phyloP scores from a whole-genome alignment of 192 early-diverging fungal species.

The Entomortierella chlamydospora region DNA sequence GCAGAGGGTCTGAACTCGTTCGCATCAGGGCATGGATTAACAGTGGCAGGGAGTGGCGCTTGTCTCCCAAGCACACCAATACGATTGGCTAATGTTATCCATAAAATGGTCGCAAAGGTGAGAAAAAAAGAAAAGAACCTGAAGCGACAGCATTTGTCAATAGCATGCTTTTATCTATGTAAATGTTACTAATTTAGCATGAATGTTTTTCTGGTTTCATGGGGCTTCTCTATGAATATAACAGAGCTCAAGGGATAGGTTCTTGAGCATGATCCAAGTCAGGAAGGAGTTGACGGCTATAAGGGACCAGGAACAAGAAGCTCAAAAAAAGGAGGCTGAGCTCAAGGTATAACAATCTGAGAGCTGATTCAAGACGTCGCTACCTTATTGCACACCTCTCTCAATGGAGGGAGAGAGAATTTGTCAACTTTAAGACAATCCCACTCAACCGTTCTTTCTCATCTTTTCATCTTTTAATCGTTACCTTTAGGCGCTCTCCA shows the following conservation, averaged over 20 bases:
- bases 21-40: constrained; percentile 4
- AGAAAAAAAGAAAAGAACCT: constrained; percentile 8
- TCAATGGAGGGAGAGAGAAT: too few species aligned
- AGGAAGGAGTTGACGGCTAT: constrained; percentile 35
- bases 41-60: neutral
- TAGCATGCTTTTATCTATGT: neutral
- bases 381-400: too few species aligned
- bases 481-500: neutral
- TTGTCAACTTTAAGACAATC: too few species aligned
- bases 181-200: too few species aligned
- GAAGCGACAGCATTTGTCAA: neutral
- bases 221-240: neutral
- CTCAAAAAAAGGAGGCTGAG: constrained; percentile 32
- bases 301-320: constrained; percentile 43
- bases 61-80: constrained; percentile 4
- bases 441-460: neutral
- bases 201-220: neutral
- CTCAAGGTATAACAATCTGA: constrained; percentile 19
- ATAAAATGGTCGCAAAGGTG: constrained; percentile 46
- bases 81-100: constrained; percentile 38
- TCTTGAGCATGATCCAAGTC: constrained; percentile 40
- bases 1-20: constrained; percentile 12
- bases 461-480: neutral
- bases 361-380: too few species aligned
- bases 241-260: constrained; percentile 42